Evolutionary conservation across 2,329 filamentous ascomycete species (phyloP).

Genomic region (Gaeumannomyces sp.): DNA sequence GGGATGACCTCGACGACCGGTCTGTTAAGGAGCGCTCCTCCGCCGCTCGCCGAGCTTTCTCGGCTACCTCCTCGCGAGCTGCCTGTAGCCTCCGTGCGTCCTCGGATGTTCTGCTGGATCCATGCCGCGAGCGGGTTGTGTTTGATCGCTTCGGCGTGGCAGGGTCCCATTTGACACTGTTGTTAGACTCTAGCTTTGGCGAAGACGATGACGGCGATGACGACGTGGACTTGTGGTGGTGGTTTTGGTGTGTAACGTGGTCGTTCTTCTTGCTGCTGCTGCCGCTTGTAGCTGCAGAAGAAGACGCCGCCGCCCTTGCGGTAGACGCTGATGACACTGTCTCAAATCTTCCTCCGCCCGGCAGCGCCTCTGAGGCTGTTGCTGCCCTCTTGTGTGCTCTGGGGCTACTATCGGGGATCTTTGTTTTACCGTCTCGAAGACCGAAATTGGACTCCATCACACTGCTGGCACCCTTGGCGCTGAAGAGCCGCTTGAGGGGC

Average conservation of each 20-base stretch:
- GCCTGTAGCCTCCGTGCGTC: constrained; percentile 11
- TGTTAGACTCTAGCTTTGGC: constrained; percentile 2
- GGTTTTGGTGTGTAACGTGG: neutral
- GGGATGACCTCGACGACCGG: constrained; percentile 2
- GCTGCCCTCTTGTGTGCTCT: neutral
- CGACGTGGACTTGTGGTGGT: neutral
- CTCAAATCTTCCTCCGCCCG: no score
- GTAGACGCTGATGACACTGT: neutral
- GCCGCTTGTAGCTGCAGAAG: constrained; percentile 7
- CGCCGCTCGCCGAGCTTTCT: constrained; percentile 7
- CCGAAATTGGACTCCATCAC: constrained; percentile 24
- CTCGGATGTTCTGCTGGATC: constrained; percentile 17
- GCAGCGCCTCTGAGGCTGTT: neutral
- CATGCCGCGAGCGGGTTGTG: constrained; percentile 16
- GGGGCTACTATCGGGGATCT: constrained; percentile 6
- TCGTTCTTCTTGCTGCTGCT: constrained; percentile 10
- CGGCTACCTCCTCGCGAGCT: constrained; percentile 7
- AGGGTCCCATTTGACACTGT: constrained; percentile 9
- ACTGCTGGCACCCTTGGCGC: constrained; percentile 22
- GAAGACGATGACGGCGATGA: neutral
- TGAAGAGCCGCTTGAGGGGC: constrained; percentile 14
- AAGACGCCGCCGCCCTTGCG: constrained; percentile 1
- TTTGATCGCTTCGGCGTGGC: constrained; percentile 16
- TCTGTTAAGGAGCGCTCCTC: neutral
- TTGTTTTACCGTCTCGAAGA: constrained; percentile 27